Evolutionary conservation across 306 rosid genomes (phyloP).

Genomic region (Prunus padus): DNA sequence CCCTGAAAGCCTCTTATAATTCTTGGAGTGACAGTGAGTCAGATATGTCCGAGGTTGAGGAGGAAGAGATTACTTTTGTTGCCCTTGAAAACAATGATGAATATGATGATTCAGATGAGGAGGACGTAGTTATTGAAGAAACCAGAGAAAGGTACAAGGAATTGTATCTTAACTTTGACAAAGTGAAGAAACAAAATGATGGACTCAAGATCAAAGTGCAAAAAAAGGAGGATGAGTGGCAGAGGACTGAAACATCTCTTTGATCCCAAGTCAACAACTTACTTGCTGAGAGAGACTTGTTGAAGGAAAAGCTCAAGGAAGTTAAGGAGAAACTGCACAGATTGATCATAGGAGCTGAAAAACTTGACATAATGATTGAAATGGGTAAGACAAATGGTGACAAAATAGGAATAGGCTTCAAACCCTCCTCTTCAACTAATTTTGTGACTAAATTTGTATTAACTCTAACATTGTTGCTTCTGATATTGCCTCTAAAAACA

Average conservation of each 20-base stretch:
- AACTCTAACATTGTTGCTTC: no score
- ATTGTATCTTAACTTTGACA: not conserved
- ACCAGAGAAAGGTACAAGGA: not conserved
- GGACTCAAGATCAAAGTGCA: not conserved
- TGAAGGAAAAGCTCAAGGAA: not conserved
- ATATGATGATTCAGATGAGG: not conserved
- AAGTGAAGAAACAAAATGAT: not conserved
- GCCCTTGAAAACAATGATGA: not conserved
- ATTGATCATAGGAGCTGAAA: not conserved
- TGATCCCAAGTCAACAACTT: not conserved
- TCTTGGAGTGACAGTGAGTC: not conserved
- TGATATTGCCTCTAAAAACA: not conserved
- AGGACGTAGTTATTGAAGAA: not conserved
- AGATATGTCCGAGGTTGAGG: not conserved
- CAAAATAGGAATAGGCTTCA: not conserved
- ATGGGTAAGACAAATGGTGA: not conserved
- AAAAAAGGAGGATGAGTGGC: not conserved
- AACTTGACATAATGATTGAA: not conserved
- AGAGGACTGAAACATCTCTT: not conserved
- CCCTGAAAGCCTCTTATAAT: not conserved
- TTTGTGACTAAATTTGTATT: not conserved
- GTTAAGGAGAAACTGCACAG: not conserved
- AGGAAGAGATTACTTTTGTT: not conserved
- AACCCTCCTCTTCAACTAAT: not conserved
- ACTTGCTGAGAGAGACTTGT: not conserved